A percentile compares a stretch with the other conserved stretches of the same genome.
Conservation (phyloP, 1,284 basidiomycete genomes). For the Gomphus sp. region DNA sequence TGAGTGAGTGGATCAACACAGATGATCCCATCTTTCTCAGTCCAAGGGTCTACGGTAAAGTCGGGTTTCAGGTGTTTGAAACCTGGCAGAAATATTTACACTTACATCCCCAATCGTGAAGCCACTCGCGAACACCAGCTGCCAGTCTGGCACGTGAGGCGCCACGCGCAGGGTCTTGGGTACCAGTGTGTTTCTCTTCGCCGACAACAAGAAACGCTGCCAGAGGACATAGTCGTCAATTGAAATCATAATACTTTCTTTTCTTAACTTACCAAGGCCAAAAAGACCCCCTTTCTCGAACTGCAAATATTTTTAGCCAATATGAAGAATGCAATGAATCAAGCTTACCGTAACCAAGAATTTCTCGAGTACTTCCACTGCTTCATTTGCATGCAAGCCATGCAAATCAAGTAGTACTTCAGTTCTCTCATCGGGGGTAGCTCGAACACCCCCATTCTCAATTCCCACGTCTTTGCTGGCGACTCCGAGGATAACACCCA, state of each 20-base stretch:
- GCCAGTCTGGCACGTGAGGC: constrained; percentile 76
- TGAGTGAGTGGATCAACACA: constrained; percentile 83
- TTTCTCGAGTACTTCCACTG: constrained; percentile 83
- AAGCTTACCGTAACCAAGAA: constrained; percentile 76
- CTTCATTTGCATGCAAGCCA: constrained; percentile 86
- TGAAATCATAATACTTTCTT: background rate
- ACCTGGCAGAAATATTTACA: background rate
- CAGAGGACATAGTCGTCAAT: constrained; percentile 12
- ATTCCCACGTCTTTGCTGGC: constrained; percentile 46
- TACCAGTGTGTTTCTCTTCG: constrained; percentile 92
- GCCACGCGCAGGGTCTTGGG: constrained; percentile 72
- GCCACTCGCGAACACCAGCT: constrained; percentile 79
- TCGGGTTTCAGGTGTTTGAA: constrained; percentile 61
- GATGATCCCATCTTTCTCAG: constrained; percentile 82
- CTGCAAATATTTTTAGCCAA: constrained; percentile 26
- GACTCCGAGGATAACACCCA: constrained; percentile 83
- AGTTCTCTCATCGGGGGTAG: constrained; percentile 73
- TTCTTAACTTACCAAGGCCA: constrained; percentile 55
- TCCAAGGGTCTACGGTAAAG: constrained; percentile 64
- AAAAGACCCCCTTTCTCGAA: constrained; percentile 82
- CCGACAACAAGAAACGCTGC: constrained; percentile 85
- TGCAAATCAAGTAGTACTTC: constrained; percentile 79
- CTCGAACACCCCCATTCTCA: constrained; percentile 25
- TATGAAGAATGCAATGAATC: constrained; percentile 4
- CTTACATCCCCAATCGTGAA: constrained; percentile 76